Base-by-base conservation (phyloP, 768 basidiomycete species). In the Pisolithus tinctorius region DNA sequence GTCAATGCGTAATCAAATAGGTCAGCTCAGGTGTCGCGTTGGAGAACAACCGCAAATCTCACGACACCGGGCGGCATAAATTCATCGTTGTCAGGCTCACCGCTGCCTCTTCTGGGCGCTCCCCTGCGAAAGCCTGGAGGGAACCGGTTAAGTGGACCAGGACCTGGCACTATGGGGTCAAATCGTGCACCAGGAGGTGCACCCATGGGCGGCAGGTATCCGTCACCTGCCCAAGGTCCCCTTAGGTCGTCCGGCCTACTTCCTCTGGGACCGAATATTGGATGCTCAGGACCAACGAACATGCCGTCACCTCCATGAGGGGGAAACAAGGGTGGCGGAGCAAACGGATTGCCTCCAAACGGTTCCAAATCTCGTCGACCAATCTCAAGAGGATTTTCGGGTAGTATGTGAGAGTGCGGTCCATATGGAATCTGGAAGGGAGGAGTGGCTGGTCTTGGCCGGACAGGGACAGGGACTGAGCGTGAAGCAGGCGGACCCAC, bases 121-220 rank as follows among this genome's bases (percentile, higher is more conserved):
- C 62, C 23, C 36, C 71, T 67, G 50, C 73, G 69, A 51, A 73
- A 69, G 14, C 71, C 71, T 23, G 77, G 76, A 53, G 74, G 65
- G 6, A 66, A 31, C 1, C 69, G 71, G 40, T 45, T 45, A 1
- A 26, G 26, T 27, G 27, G 40, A 9, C 71, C 70, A 20, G 73
- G 62, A 45, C 68, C 63, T 9, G 92, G 90, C 7, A 79, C 86
- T 30, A 94, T 71, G 7, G 92, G 93, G 62, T 95, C 92, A 66
- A 94, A 95, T 49, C 93, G 75, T 23, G 92, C 93, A 20, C 91
- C 90, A 4, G 86, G 88, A 47, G 93, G 92, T 7, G 88, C 92
- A 17, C 90, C 93, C 67, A 92, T 74, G 0, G 86, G 86, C 6
- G 92, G 92, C 29, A 95, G 71, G 61, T 73, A 93, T 5, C 91